phyloP scores from a whole-genome alignment of 768 basidiomycete genomes.

The Xerocomellus intermedius region DNA sequence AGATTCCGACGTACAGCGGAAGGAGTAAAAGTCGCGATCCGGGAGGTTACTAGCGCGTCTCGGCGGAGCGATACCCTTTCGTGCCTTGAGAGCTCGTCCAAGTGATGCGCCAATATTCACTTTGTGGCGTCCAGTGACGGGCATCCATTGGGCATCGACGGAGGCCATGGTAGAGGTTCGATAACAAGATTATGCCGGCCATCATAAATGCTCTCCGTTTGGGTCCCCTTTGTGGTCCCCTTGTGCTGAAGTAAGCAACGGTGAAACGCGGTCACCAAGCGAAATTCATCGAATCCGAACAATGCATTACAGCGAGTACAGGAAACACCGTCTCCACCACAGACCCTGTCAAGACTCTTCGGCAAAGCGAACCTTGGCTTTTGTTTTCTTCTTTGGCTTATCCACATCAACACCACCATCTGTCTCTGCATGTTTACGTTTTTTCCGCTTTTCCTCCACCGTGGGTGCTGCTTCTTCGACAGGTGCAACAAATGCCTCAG shows the following conservation, averaged over 20 bases:
- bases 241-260: constrained; percentile 30
- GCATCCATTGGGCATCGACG: constrained; percentile 52
- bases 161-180: constrained; percentile 43
- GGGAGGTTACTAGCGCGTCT: constrained; percentile 45
- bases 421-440: constrained; percentile 45
- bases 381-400: constrained; percentile 43
- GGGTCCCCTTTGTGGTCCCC: constrained; percentile 2
- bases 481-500: constrained; percentile 87
- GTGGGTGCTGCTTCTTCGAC: constrained; percentile 70
- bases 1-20: constrained; percentile 57
- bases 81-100: constrained; percentile 62
- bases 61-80: constrained; percentile 50
- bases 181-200: constrained; percentile 19
- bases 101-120: constrained; percentile 65
- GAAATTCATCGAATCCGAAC: background rate
- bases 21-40: constrained; percentile 72
- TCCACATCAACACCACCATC: constrained; percentile 34
- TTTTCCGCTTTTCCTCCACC: constrained; percentile 74
- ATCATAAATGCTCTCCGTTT: constrained; percentile 19
- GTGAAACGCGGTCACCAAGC: background rate
- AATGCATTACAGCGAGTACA: constrained; percentile 11
- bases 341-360: constrained; percentile 7
- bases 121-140: constrained; percentile 52
- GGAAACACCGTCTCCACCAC: background rate
- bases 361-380: constrained; percentile 21